These are phyloP conservation scores for Trichoderma endophyticum DNA, from an alignment of 2,329 filamentous ascomycete genomes.

Conservation along the genomic window DNA sequence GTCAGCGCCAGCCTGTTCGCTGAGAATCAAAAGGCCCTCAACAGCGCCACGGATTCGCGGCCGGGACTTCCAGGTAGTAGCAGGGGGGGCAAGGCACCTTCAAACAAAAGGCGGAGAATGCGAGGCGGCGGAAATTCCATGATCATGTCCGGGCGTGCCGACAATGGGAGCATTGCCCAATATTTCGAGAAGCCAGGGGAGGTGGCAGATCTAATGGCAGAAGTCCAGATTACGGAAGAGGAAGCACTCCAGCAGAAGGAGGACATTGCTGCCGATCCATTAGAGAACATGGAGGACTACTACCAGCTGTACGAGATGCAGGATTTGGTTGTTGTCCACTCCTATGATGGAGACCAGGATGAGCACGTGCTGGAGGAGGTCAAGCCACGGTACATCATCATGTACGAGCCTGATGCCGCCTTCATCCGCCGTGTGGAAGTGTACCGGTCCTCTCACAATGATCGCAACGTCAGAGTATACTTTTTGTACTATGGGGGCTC, in stretches of 20 bases:
- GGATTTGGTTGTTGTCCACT: slow-evolving; percentile 82
- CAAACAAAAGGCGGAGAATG: slow-evolving; percentile 81
- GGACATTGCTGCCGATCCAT: slow-evolving; percentile 69
- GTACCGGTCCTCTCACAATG: slow-evolving; percentile 89
- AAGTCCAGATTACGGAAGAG: slow-evolving; percentile 75
- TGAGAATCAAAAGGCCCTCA: slow-evolving; percentile 75
- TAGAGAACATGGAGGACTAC: slow-evolving; percentile 89
- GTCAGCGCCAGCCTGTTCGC: slow-evolving; percentile 76
- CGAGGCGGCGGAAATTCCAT: slow-evolving; percentile 67
- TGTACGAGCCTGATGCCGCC: slow-evolving; percentile 95
- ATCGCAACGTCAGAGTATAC: slow-evolving; percentile 86
- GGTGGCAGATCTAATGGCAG: slow-evolving; percentile 76
- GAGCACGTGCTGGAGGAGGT: slow-evolving; percentile 95
- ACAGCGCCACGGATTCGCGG: slow-evolving; percentile 60
- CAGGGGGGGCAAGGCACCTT: slow-evolving; percentile 61
- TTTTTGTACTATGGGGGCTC: slow-evolving; percentile 96
- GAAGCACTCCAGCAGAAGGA: slow-evolving; percentile 69
- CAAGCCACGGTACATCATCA: slow-evolving; percentile 90
- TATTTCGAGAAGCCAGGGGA: slow-evolving; percentile 81
- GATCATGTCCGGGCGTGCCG: slow-evolving; percentile 53
- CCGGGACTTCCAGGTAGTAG: slow-evolving; percentile 40
- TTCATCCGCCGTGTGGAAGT: slow-evolving; percentile 95
- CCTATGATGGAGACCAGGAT: slow-evolving; percentile 93
- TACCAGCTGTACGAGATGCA: slow-evolving; percentile 91
- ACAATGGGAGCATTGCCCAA: slow-evolving; percentile 70